Conservation (phyloP, 352 stramenopile genomes). For the Phytophthora podocarpi region DNA sequence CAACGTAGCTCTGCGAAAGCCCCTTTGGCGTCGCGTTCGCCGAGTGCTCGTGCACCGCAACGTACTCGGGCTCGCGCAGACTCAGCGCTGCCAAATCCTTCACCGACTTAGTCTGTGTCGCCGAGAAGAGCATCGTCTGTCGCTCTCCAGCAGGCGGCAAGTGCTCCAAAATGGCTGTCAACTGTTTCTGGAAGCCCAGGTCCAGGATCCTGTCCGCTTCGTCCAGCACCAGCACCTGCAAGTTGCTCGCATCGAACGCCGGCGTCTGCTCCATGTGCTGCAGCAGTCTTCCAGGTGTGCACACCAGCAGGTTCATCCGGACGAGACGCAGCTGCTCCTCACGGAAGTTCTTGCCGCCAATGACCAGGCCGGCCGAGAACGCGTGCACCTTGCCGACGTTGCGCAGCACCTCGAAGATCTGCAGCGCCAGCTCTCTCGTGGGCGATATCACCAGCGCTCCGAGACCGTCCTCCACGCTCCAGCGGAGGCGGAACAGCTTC, state of each 20-base stretch:
- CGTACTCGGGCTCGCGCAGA: constrained; percentile 96
- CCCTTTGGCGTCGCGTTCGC: constrained; percentile 91
- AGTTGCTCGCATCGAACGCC: constrained; percentile 94
- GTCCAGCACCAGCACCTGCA: constrained; percentile 98
- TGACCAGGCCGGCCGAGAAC: constrained; percentile 97
- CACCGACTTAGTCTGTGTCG: constrained; percentile 97
- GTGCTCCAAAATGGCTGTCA: constrained; percentile 96
- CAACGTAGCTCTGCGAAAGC: constrained; percentile 95
- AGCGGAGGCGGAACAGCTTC: constrained; percentile 89
- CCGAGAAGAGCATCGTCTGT: constrained; percentile 98
- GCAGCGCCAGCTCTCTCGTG: constrained; percentile 97
- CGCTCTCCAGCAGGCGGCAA: constrained; percentile 84
- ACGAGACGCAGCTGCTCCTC: constrained; percentile 96
- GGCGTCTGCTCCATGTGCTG: constrained; percentile 99
- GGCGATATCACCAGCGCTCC: constrained; percentile 97
- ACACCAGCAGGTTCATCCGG: constrained; percentile 97
- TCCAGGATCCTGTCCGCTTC: constrained; percentile 99
- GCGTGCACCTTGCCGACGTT: constrained; percentile 95
- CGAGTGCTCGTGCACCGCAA: constrained; percentile 95
- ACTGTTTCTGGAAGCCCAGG: constrained; percentile 99
- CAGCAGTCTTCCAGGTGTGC: constrained; percentile 95
- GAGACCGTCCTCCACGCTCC: constrained; percentile 93
- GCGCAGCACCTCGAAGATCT: constrained; percentile 99
- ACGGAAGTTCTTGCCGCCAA: constrained; percentile 95
- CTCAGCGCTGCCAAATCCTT: constrained; percentile 96